Evolutionary conservation across 2,329 filamentous ascomycete genomes (phyloP).

Genomic region (Cercospora sesami): DNA sequence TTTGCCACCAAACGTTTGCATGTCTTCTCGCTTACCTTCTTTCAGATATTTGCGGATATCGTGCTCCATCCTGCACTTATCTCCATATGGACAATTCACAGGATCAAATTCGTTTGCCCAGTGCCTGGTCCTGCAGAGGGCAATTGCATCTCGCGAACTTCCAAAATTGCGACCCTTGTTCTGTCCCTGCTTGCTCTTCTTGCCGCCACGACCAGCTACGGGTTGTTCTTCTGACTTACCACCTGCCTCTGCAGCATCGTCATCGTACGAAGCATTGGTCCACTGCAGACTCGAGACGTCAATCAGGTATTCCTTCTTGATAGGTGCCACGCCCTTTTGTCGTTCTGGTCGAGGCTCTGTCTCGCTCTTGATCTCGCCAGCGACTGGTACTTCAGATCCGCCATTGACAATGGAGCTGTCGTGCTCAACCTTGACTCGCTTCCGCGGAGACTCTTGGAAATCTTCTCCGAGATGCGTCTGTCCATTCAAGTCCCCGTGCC

Average conservation of each 20-base stretch:
- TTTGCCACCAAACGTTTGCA: slow-evolving; percentile 71
- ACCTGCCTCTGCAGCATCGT: slow-evolving; percentile 52
- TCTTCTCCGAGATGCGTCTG: slow-evolving; percentile 12
- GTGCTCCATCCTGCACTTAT: slow-evolving; percentile 78
- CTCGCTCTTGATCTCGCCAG: slow-evolving; percentile 2
- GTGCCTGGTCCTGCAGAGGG: slow-evolving; percentile 73
- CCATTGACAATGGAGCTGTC: slow-evolving; percentile 17
- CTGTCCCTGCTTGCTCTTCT: slow-evolving; percentile 67
- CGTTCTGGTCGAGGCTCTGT: slow-evolving; percentile 24
- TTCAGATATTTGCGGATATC: slow-evolving; percentile 81
- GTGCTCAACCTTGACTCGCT: slow-evolving; percentile 43
- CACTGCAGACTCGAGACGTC: slow-evolving; percentile 22
- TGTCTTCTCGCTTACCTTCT: slow-evolving; percentile 76
- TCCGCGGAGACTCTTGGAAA: slow-evolving; percentile 38
- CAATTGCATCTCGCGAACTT: slow-evolving; percentile 71
- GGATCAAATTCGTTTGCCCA: slow-evolving; percentile 79
- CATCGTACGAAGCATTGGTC: slow-evolving; percentile 33
- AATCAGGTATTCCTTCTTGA: slow-evolving; percentile 68
- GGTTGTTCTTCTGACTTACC: slow-evolving; percentile 43
- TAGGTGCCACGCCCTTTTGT: slow-evolving; percentile 63
- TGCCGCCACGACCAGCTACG: slow-evolving; percentile 34
- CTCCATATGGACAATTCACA: slow-evolving; percentile 70
- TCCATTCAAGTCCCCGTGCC: slow-evolving; percentile 33
- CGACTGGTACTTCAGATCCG: slow-evolving; percentile 12
- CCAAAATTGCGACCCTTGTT: slow-evolving; percentile 84